Evolutionary conservation across 257 asterid genomes (phyloP).

Genomic region (Paraleonurus japonicus): DNA sequence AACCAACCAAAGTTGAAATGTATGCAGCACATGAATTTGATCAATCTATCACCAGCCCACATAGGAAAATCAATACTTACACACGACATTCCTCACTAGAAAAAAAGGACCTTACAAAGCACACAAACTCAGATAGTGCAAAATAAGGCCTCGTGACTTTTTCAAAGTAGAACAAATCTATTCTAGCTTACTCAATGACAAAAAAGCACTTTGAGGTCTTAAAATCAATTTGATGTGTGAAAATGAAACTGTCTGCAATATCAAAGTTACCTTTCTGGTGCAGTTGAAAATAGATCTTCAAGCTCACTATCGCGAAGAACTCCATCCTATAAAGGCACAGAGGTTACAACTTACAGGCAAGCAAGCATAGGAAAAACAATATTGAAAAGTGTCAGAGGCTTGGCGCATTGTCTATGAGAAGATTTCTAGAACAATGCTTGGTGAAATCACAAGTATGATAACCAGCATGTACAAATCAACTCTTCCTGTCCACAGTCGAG

Average conservation of each 20-base stretch:
- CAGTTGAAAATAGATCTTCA: slow-evolving; percentile 90
- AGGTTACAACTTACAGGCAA: slow-evolving; percentile 20
- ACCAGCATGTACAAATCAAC: slow-evolving; percentile 14
- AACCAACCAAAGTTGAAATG: slow-evolving; percentile 9
- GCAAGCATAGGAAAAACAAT: slow-evolving; percentile 5
- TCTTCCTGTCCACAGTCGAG: background rate
- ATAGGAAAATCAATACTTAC: slow-evolving; percentile 2
- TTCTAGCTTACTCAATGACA: slow-evolving; percentile 15
- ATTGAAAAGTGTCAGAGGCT: background rate
- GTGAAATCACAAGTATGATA: background rate
- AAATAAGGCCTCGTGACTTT: background rate
- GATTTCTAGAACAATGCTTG: background rate
- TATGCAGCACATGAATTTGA: background rate
- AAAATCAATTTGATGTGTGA: background rate
- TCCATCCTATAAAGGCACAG: slow-evolving; percentile 72
- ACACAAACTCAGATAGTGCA: background rate
- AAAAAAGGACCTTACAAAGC: background rate
- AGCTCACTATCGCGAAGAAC: slow-evolving; percentile 77
- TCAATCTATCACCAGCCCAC: slow-evolving; percentile 4
- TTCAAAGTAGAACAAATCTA: background rate
- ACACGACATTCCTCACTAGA: background rate
- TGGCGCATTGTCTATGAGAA: slow-evolving; percentile 7
- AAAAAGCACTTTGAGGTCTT: slow-evolving; percentile 8
- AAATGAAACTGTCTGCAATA: slow-evolving; percentile 16
- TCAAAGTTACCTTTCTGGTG: slow-evolving; percentile 77